A percentile compares a stretch with the other conserved stretches of the same genome.
phyloP scores from a whole-genome alignment of 495 filamentous ascomycete species.

The Tuber melanosporum region DNA sequence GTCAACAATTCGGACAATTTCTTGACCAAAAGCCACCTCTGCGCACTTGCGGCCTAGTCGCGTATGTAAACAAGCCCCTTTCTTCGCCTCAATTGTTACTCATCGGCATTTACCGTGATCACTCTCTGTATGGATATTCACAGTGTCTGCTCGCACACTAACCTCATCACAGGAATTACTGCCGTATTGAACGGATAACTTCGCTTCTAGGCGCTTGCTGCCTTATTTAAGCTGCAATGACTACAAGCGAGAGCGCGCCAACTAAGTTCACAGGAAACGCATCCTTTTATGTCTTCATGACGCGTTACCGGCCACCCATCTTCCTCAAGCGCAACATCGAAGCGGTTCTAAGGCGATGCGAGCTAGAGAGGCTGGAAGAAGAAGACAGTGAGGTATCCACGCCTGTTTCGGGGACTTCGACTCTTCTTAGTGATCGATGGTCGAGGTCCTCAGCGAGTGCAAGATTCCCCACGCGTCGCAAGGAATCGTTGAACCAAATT shows the following conservation, averaged over 20 bases:
- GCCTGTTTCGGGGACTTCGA: not conserved
- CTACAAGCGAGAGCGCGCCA: slow-evolving; percentile 23
- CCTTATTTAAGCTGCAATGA: slow-evolving; percentile 9
- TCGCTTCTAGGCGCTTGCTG: not conserved
- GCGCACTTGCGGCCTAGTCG: not conserved
- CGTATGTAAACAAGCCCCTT: not conserved
- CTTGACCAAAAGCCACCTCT: not conserved
- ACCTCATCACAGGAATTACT: not conserved
- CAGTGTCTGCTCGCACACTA: not conserved
- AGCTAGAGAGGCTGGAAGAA: slow-evolving; percentile 6
- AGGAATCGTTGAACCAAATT: slow-evolving; percentile 23
- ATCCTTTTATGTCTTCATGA: slow-evolving; percentile 30
- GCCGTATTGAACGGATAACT: not conserved
- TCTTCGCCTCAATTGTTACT: not conserved
- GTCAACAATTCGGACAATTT: not conserved
- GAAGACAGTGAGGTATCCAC: slow-evolving; percentile 6
- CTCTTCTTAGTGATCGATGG: slow-evolving; percentile 4
- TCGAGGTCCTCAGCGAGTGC: slow-evolving; percentile 27
- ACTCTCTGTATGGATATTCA: not conserved
- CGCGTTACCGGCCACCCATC: slow-evolving; percentile 28
- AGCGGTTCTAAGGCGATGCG: slow-evolving; percentile 30
- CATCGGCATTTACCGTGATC: not conserved
- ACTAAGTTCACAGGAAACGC: slow-evolving; percentile 36
- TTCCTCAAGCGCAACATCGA: slow-evolving; percentile 39
- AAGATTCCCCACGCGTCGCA: slow-evolving; percentile 20